phyloP scores from a whole-genome alignment of 305 asterid species.

The Stenogyne calaminthoides region DNA sequence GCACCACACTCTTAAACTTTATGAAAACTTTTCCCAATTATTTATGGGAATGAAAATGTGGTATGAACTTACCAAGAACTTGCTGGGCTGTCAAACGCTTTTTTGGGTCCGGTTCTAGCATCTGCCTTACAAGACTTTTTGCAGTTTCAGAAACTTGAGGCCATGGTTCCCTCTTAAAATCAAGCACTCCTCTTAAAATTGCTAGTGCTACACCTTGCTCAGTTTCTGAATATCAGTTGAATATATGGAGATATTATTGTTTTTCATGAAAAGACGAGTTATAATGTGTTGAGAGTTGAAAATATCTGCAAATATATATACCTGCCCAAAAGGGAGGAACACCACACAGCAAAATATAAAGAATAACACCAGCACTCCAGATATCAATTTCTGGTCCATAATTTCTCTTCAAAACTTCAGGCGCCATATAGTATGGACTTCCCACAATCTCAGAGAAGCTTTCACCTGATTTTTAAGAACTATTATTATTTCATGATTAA shows the following conservation, averaged over 20 bases:
- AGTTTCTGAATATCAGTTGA: constrained; percentile 70
- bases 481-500: background rate
- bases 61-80: constrained; percentile 76
- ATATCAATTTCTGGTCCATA: constrained; percentile 90
- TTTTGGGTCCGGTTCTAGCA: constrained; percentile 86
- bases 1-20: constrained; percentile 34
- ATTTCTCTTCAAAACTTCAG: constrained; percentile 84
- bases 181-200: constrained; percentile 80
- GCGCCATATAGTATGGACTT: constrained; percentile 97
- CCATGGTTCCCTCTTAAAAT: constrained; percentile 97
- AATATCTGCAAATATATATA: too few relatives aligned
- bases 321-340: constrained; percentile 99
- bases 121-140: constrained; percentile 85
- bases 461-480: constrained; percentile 58
- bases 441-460: constrained; percentile 95
- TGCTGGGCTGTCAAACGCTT: constrained; percentile 95
- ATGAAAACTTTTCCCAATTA: constrained; percentile 29
- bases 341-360: constrained; percentile 86
- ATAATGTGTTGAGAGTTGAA: background rate
- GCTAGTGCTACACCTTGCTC: constrained; percentile 98
- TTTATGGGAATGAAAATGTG: constrained; percentile 1
- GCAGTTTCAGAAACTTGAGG: constrained; percentile 92
- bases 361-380: constrained; percentile 93
- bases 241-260: background rate
- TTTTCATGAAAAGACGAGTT: background rate